Base-by-base conservation (phyloP, 352 stramenopile genomes). In the Peronosclerospora sorghi region DNA sequence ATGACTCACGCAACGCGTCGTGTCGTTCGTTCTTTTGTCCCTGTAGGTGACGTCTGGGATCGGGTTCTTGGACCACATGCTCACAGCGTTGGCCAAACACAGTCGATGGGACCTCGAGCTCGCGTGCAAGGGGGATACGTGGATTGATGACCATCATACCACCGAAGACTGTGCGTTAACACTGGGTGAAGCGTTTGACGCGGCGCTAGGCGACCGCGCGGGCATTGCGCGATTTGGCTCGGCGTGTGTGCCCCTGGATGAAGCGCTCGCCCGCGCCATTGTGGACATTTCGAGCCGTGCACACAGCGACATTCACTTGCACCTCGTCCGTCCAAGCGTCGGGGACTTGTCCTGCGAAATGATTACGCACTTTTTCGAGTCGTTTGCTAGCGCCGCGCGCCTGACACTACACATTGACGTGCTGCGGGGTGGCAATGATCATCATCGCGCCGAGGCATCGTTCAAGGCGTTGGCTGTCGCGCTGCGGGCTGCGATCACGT, bases 131-230 rank as follows among this genome's bases (percentile, higher is more conserved):
- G 94, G 94, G 44, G 94, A 98, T 62, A 84, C 86, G 26, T 96
- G 84, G 79, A 96, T 98, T 32, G 94, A 98, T 60, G 94, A 98
- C 69, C 94, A 98, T 57, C 94, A 98, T 65, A 97, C 89, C 30
- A 91, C 81, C 12, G 94, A 98, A 62, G 94, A 98, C 73, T 95
- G 95, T 28, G 79, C 81, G 19, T 82, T 98, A 54, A 90, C 87
- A 32, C 63, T 98, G 4, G 94, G 94, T 17, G 86, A 97, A 51
- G 84, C 82, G 8, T 86, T 97, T 41, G 88, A 95, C 46, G 57
- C 73, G 47, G 88, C 91, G 3, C 73, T 98, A 5, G 94, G 94
- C 5, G 83, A 84, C 54, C 73, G 88, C 23, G 59, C 66, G 15
- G 83, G 82, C 44, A 97, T 97, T 48, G 59, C 70, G n/a, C 78